phyloP scores from a whole-genome alignment of 179 eudicot species.

The Sideroxylon spinosum region DNA sequence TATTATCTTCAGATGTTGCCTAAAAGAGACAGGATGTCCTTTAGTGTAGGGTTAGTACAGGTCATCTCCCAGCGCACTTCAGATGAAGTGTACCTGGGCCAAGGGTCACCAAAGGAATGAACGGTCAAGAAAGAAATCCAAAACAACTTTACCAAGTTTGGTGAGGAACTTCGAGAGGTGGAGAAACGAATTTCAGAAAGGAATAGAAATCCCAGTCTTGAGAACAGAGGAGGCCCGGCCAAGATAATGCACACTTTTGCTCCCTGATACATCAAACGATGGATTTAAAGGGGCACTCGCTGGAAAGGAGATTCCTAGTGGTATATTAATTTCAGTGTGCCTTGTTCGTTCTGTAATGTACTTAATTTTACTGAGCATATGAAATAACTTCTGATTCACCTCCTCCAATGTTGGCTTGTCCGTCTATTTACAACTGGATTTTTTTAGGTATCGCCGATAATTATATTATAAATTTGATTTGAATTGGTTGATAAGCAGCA shows the following conservation, averaged over 20 bases:
- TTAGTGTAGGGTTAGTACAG: conserved; percentile 43
- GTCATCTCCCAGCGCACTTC: conserved; percentile 47
- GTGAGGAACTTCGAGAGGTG: conserved; percentile 23
- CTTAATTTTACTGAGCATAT: too few relatives aligned
- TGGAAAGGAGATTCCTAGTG: too few relatives aligned
- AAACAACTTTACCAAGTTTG: conserved; percentile 30
- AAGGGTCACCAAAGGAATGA: conserved; percentile 33
- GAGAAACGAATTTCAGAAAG: conserved; percentile 40
- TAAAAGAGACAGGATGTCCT: conserved; percentile 31
- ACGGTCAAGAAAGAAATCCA: conserved; percentile 21
- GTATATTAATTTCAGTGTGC: too few relatives aligned
- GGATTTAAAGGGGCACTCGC: too few relatives aligned
- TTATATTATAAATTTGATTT: too few relatives aligned
- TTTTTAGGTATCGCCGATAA: too few relatives aligned
- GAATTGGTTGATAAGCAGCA: too few relatives aligned
- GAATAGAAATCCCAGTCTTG: conserved; percentile 30
- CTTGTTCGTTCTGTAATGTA: too few relatives aligned
- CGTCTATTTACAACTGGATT: too few relatives aligned
- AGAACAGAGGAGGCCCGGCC: conserved; percentile 44
- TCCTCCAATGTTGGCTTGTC: too few relatives aligned
- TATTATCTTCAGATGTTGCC: conserved; percentile 46
- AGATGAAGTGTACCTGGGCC: conserved; percentile 57
- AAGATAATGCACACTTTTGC: conserved; percentile 39
- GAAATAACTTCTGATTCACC: too few relatives aligned
- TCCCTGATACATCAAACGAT: conserved; percentile 25